phyloP scores from a whole-genome alignment of 1,284 basidiomycete genomes.

The Phaffia rhodozyma region DNA sequence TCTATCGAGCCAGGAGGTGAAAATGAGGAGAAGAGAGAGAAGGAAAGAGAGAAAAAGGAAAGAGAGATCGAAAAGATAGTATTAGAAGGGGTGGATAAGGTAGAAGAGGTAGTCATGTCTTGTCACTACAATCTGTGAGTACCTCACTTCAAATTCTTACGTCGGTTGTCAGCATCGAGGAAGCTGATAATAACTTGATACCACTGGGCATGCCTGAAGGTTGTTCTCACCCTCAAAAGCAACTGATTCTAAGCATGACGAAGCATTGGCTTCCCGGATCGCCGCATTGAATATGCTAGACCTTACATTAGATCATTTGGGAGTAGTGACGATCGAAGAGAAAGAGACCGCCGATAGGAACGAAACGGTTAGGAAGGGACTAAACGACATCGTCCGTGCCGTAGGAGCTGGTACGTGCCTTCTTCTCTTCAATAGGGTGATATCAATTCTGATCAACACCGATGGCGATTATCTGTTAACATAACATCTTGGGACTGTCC shows the following conservation, averaged over 20 bases:
- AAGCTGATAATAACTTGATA: background rate
- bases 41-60: conserved; percentile 42
- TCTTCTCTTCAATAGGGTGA: conserved; percentile 2
- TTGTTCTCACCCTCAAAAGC: conserved; percentile 54
- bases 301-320: conserved; percentile 71
- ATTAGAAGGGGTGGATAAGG: conserved; percentile 46
- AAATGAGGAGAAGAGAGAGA: conserved; percentile 23
- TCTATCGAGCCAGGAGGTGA: conserved; percentile 20
- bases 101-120: conserved; percentile 56
- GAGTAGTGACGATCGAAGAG: conserved; percentile 50
- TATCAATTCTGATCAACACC: conserved; percentile 9
- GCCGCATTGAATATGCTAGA: conserved; percentile 84
- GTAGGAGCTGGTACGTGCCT: conserved; percentile 60
- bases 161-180: background rate
- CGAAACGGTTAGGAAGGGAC: conserved; percentile 41
- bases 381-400: conserved; percentile 52
- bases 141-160: background rate
- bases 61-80: conserved; percentile 32
- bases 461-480: conserved; percentile 3
- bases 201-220: conserved; percentile 29
- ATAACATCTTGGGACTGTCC: background rate
- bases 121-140: conserved; percentile 59
- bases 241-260: conserved; percentile 74
- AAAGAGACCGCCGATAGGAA: conserved; percentile 32
- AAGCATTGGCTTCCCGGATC: conserved; percentile 71